Evolutionary conservation across 108 stramenopile genomes (phyloP), one percentile per base, ranked within the genome.

Genomic region (Nannochloropsis oceanica): DNA sequence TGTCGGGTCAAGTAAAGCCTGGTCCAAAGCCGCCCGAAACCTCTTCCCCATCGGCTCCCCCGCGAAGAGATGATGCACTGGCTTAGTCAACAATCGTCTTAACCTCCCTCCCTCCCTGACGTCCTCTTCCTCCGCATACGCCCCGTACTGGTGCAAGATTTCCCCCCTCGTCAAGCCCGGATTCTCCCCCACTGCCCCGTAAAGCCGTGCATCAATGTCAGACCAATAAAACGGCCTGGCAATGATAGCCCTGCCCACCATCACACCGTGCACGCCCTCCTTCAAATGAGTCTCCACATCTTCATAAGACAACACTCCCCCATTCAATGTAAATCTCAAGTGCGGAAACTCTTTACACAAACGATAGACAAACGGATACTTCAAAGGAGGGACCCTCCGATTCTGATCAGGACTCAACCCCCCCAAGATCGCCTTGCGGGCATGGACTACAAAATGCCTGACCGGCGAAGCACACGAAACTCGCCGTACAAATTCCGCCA

Each of bases 391-490:
- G 1, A 99, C 91, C 84, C 93, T 96, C 44, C 97, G 94, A 93
- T 99, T 99, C 83, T 97, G 94, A 24, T 95, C 93, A 22, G 99
- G 97, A 46, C 93, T 95, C 85, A 97, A 95, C 12, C 93, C 94
- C 22, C 87, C 87, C 81, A 99, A 88, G 13, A 99, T 95, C 26
- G 96, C 96, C 85, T 97, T 97, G 26, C 99, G 93, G 5, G 99
- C 98, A 86, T 99, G 99, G 0, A 99, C 88, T 26, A 93, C 89
- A 92, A 99, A 98, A 85, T 97, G 95, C 0, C 92, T 94, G 20
- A 95, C 95, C 27, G 94, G 91, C 0, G 95, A 96, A 12, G 86
- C 86, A 27, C 90, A 89, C 27, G 95, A 93, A 3, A 98, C 95
- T 0, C 91, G 92, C 82, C 92, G 92, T 25, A 99, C 92, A 88